A percentile compares a stretch with the other conserved stretches of the same genome.
phyloP scores from a whole-genome alignment of 106 monocot species.

The Ottelia alismoides region DNA sequence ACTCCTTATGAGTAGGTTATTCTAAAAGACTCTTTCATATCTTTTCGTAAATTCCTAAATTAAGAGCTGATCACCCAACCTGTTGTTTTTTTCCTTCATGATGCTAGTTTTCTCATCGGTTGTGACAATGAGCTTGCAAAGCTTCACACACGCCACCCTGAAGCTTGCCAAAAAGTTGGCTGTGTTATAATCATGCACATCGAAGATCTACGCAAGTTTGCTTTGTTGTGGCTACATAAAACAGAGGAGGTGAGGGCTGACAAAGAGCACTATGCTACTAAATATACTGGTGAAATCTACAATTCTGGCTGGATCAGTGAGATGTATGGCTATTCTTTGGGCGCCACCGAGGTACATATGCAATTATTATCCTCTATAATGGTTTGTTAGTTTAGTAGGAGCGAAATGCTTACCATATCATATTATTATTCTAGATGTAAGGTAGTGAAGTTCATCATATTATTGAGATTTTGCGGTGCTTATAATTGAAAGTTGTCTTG shows the following conservation, averaged over 20 bases:
- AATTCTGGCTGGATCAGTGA: constrained; percentile 96
- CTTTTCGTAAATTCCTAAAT: neutral
- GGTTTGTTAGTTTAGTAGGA: neutral
- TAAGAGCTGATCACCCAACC: too few relatives aligned
- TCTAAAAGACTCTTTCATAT: neutral
- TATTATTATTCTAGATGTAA: neutral
- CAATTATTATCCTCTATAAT: neutral
- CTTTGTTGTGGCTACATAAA: constrained; percentile 87
- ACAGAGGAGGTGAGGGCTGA: constrained; percentile 97
- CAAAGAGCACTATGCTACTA: constrained; percentile 83
- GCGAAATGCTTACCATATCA: neutral
- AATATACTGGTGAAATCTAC: constrained; percentile 87
- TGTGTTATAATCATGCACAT: constrained; percentile 99
- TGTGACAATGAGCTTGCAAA: constrained; percentile 91
- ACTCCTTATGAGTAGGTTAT: constrained; percentile 73
- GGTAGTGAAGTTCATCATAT: neutral
- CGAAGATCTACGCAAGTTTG: constrained; percentile 86
- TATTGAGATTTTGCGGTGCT: neutral
- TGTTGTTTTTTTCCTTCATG: neutral
- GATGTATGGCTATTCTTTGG: constrained; percentile 99
- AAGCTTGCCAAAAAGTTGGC: constrained; percentile 95
- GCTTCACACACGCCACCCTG: constrained; percentile 77
- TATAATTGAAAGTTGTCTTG: neutral
- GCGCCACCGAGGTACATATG: constrained; percentile 68
- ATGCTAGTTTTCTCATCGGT: constrained; percentile 94